Evolutionary conservation across 2,329 filamentous ascomycete genomes (phyloP).

Genomic region (Clarireedia homoeocarpa): DNA sequence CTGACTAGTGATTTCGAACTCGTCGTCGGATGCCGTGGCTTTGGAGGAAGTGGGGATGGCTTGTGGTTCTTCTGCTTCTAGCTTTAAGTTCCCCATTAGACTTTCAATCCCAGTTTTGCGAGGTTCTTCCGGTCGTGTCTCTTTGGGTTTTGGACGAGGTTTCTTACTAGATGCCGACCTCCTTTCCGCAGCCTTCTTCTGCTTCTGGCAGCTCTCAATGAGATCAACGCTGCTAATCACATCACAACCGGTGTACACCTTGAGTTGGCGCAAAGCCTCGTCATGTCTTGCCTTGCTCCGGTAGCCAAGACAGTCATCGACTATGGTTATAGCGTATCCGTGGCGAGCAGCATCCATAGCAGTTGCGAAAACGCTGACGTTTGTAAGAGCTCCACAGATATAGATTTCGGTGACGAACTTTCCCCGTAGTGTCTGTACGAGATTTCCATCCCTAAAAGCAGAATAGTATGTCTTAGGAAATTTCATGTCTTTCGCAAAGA

Average conservation of each 20-base stretch:
- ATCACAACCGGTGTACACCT: slow-evolving; percentile 28
- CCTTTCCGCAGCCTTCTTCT: slow-evolving; percentile 14
- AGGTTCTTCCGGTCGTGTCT: slow-evolving; percentile 6
- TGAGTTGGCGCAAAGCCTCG: slow-evolving; percentile 26
- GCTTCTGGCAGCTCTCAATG: slow-evolving; percentile 18
- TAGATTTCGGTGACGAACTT: slow-evolving; percentile 84
- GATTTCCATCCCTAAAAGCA: slow-evolving; percentile 66
- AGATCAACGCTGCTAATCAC: slow-evolving; percentile 25
- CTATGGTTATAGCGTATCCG: slow-evolving; percentile 76
- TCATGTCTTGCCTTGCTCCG: slow-evolving; percentile 59
- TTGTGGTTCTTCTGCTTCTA: slow-evolving; percentile 14
- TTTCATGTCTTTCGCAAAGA: slow-evolving; percentile 35
- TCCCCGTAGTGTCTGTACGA: slow-evolving; percentile 73
- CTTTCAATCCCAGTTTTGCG: slow-evolving; percentile 18
- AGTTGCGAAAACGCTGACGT: slow-evolving; percentile 84
- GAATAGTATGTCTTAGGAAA: slow-evolving; percentile 76
- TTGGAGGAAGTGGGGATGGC: not conserved
- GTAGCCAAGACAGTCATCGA: slow-evolving; percentile 85
- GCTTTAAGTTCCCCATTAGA: slow-evolving; percentile 24
- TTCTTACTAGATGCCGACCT: slow-evolving; percentile 13
- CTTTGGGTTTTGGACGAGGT: slow-evolving; percentile 12
- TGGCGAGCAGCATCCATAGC: slow-evolving; percentile 84
- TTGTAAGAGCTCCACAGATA: slow-evolving; percentile 79
- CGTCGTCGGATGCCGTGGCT: slow-evolving; percentile 11
- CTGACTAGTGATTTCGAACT: slow-evolving; percentile 8